These are phyloP conservation scores for Ganoderma lingzhi DNA, from an alignment of 1,284 basidiomycete species.

Conservation along the genomic window DNA sequence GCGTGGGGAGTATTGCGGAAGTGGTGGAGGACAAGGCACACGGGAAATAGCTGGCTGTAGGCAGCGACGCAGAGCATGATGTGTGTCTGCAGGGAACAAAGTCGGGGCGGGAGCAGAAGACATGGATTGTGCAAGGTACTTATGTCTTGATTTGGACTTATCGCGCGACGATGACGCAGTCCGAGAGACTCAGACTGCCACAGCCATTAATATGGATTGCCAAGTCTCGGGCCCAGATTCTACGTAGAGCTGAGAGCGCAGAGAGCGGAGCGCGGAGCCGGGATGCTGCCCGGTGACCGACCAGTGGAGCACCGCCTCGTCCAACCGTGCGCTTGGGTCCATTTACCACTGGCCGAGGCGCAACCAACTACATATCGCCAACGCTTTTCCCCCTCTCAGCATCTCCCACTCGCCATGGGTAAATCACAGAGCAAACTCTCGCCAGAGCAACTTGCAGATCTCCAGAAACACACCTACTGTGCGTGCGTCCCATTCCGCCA, in stretches of 20 bases:
- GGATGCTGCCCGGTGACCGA: background rate
- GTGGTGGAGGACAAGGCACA: background rate
- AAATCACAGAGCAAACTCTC: conserved; percentile 98
- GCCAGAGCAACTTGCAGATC: conserved; percentile 92
- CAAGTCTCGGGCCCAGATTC: conserved; percentile 13
- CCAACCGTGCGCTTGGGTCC: background rate
- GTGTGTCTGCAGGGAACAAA: conserved; percentile 14
- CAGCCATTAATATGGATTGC: background rate
- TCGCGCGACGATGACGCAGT: conserved; percentile 28
- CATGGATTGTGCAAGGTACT: conserved; percentile 16
- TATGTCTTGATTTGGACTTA: conserved; percentile 27
- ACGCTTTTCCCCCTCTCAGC: conserved; percentile 26
- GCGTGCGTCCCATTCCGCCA: conserved; percentile 45
- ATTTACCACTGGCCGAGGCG: background rate
- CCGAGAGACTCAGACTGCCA: background rate
- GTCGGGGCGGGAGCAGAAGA: conserved; percentile 14
- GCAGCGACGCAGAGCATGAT: background rate
- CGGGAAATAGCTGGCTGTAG: background rate
- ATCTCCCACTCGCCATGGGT: conserved; percentile 68
- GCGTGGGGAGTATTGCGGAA: background rate
- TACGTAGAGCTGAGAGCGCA: too few relatives aligned
- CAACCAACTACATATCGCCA: background rate
- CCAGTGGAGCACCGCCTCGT: conserved; percentile 20
- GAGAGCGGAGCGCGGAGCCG: background rate
- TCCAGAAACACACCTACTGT: conserved; percentile 99